Base-by-base conservation (phyloP, 2,329 filamentous ascomycete genomes). In the Westerdykella sp. region DNA sequence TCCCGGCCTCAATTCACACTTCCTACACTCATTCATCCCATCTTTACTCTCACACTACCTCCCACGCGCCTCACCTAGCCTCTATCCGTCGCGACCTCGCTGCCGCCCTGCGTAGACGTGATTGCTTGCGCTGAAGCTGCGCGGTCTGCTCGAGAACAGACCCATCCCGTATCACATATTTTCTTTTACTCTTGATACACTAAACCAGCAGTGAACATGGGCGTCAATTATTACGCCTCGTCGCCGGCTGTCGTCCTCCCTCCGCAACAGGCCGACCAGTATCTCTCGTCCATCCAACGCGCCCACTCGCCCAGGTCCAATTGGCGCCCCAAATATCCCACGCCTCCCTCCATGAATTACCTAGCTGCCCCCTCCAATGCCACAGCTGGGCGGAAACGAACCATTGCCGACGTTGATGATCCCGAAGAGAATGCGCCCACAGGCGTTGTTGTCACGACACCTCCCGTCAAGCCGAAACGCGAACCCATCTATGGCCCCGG, bases 401-500 rank as follows among this genome's bases (percentile, higher is more conserved):
- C 84, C 49, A 78, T 85, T 60, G 83, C 86, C 57, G 85, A 90
- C 65, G 83, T 85, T 44, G 85, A 87, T 55, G 85, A 87, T 55
- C 79, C 86, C 41, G 78, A 82, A 53, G 74, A 80, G 46, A 68
- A 69, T 39, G 58, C 58, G 39, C 66, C 67, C 59, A 68, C 81
- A 58, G 76, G 77, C 64, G 63, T 73, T 43, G 66, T 72, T 46
- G 50, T 66, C 41, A 57, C 68, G 42, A 62, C 69, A 46, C 58
- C 69, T 37, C 69, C 75, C 53, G 71, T 75, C 38, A 78, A 79
- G 58, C 69, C 76, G 14, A 80, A 83, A 62, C 75, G 80, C 41
- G 79, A 82, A 56, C 85, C 83, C 72, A 70, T 81, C 53, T 85
- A 83, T 51, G 84, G 84, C 45, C 79, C 80, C 42, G 84, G 84